Conservation (phyloP, 768 basidiomycete species). For the Steccherinum ochraceum region DNA sequence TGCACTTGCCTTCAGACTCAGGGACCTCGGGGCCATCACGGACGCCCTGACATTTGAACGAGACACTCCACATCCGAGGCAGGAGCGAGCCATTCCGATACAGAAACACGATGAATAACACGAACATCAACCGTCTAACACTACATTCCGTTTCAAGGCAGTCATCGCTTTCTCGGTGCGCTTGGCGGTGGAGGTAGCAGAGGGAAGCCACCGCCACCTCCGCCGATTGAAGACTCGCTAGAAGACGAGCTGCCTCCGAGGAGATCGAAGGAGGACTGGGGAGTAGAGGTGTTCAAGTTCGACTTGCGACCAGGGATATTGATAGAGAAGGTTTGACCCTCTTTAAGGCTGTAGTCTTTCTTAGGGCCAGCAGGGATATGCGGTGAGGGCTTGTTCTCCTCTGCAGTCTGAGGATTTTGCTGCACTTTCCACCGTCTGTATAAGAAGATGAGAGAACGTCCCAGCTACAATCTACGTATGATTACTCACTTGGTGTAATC, state of each 20-base stretch:
- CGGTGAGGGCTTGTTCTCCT: constrained; percentile 48
- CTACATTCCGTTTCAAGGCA: too few relatives aligned
- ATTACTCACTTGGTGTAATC: constrained; percentile 71
- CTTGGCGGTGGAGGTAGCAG: constrained; percentile 80
- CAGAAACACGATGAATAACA: too few relatives aligned
- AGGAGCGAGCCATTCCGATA: too few relatives aligned
- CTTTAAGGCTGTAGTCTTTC: constrained; percentile 91
- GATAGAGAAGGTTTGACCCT: constrained; percentile 92
- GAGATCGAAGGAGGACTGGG: constrained; percentile 33
- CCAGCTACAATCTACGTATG: background rate
- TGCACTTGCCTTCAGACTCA: too few relatives aligned
- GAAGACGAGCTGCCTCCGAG: constrained; percentile 15
- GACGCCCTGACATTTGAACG: too few relatives aligned
- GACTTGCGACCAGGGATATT: constrained; percentile 75
- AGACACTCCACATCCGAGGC: too few relatives aligned
- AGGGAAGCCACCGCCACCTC: constrained; percentile 34
- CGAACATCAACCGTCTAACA: too few relatives aligned
- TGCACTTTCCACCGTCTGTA: constrained; percentile 58
- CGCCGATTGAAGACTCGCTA: constrained; percentile 1
- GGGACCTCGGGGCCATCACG: too few relatives aligned
- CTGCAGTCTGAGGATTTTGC: constrained; percentile 43
- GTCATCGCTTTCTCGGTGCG: constrained; percentile 40
- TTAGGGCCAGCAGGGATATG: constrained; percentile 73
- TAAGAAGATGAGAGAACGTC: background rate
- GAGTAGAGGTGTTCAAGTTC: constrained; percentile 26